Evolutionary conservation across 768 basidiomycete genomes (phyloP), one percentile per base, ranked within the genome.

Genomic region (Cystofilobasidium macerans): DNA sequence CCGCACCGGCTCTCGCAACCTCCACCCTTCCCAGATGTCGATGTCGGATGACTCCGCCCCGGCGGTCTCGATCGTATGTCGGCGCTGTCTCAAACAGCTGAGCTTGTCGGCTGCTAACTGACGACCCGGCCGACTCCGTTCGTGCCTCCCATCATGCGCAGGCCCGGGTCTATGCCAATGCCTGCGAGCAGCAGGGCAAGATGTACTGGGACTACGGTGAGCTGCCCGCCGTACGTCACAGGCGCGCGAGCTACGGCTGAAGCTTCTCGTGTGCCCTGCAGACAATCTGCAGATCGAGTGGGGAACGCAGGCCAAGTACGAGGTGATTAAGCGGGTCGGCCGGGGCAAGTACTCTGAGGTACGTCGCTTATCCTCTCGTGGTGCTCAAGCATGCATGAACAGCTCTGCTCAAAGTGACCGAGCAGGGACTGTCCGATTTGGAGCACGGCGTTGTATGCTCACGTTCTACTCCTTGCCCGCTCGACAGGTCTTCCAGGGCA

Each of bases 301-400:
- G 92, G 92, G 92, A 61, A 83, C 86, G 8, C 92, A 97, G 78
- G 92, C 94, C 78, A 89, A 94, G 77, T 97, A 97, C 73, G 92
- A 97, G 79, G 93, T 97, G 75, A 90, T 97, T 36, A 82, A 90
- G 67, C 95, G 94, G 78, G 92, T 97, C 11, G 92, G 92, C 28
- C 79, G 92, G 69, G 92, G 92, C 69, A 97, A 97, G 76, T 93
- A 94, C 75, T 91, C 88, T 45, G 92, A 93, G 83, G 91, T 89
- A 68, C 62, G 78, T 71, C 64, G 6, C 18, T 14, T 24, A 33
- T 22, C 16, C 28, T 24, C 36, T 30, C 16, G 47, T 16, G n/a
- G n/a, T n/a, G n/a, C n/a, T n/a, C n/a, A n/a, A n/a, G n/a, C n/a
- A n/a, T n/a, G 38, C 38, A 40, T 9, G 8, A 16, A 40, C 38